Conservation (phyloP, 2,329 filamentous ascomycete species). For the Sclerotinia sclerotiorum region DNA sequence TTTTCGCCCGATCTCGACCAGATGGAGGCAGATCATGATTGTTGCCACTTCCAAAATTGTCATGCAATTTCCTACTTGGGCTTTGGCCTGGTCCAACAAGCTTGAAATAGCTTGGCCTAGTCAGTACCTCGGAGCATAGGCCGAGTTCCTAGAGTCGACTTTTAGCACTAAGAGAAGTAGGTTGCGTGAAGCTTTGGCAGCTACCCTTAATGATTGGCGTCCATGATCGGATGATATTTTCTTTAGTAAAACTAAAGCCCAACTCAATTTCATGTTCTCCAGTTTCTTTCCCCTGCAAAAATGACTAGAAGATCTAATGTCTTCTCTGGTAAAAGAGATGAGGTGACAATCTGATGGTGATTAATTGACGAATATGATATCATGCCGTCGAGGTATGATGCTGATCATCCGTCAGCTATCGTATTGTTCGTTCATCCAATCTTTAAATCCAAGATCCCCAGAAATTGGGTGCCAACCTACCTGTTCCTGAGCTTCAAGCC, state of each 20-base stretch:
- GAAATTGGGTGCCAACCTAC: conserved; percentile 8
- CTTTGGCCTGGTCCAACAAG: neutral
- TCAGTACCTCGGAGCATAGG: conserved; percentile 12
- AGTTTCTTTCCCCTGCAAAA: conserved; percentile 7
- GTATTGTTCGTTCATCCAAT: conserved; percentile 16
- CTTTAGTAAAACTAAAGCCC: neutral
- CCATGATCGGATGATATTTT: conserved; percentile 8
- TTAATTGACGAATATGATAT: conserved; percentile 10
- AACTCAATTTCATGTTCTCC: conserved; percentile 17
- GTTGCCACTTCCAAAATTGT: conserved; percentile 11
- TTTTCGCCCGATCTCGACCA: conserved; percentile 8
- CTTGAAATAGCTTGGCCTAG: conserved; percentile 7
- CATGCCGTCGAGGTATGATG: conserved; percentile 9
- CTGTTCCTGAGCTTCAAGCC: conserved; percentile 18
- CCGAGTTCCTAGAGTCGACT: conserved; percentile 15
- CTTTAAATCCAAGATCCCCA: conserved; percentile 12
- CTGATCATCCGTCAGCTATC: conserved; percentile 16
- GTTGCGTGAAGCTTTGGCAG: neutral
- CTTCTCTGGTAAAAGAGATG: conserved; percentile 4
- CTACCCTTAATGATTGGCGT: conserved; percentile 2
- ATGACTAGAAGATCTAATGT: neutral
- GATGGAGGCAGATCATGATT: neutral
- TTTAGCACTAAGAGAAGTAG: neutral
- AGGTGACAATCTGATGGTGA: conserved; percentile 4
- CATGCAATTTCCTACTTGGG: conserved; percentile 16